Conservation (phyloP, 108 stramenopile species). For the Skeletonema potamos region DNA sequence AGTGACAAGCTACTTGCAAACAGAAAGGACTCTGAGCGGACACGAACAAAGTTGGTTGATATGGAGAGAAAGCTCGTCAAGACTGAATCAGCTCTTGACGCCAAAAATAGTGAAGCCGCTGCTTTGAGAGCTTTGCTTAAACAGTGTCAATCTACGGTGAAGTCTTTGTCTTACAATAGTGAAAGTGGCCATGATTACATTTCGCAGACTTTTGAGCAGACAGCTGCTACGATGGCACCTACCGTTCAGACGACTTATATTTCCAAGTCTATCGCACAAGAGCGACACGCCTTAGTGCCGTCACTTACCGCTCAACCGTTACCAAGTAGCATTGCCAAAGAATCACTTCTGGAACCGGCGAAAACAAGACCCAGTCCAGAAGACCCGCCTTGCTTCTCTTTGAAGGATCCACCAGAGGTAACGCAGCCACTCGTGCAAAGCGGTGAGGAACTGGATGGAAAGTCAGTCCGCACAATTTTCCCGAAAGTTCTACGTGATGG, state of each 20-base stretch:
- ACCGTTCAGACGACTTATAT: no score
- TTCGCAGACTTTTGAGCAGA: neutral
- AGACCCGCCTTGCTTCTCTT: constrained; percentile 17
- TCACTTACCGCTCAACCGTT: no score
- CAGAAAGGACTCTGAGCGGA: neutral
- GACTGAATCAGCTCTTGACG: constrained; percentile 9
- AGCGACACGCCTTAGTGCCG: no score
- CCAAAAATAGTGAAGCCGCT: constrained; percentile 22
- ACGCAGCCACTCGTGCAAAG: neutral
- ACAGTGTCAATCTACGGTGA: constrained; percentile 36
- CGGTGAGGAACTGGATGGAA: neutral
- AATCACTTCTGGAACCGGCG: no score
- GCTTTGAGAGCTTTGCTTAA: constrained; percentile 30
- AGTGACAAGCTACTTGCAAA: neutral
- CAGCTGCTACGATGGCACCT: neutral
- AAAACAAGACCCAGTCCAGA: neutral
- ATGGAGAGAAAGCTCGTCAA: neutral
- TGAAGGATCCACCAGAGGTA: constrained; percentile 11
- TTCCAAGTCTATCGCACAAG: no score
- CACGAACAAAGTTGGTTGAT: neutral
- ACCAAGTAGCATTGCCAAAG: neutral
- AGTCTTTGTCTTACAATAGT: constrained; percentile 15
- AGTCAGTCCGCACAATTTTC: neutral
- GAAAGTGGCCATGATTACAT: neutral
- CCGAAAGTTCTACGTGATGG: neutral